These are phyloP conservation scores for Aureobasidium leucospermi DNA, from an alignment of 2,329 filamentous ascomycete species.

Conservation along the genomic window DNA sequence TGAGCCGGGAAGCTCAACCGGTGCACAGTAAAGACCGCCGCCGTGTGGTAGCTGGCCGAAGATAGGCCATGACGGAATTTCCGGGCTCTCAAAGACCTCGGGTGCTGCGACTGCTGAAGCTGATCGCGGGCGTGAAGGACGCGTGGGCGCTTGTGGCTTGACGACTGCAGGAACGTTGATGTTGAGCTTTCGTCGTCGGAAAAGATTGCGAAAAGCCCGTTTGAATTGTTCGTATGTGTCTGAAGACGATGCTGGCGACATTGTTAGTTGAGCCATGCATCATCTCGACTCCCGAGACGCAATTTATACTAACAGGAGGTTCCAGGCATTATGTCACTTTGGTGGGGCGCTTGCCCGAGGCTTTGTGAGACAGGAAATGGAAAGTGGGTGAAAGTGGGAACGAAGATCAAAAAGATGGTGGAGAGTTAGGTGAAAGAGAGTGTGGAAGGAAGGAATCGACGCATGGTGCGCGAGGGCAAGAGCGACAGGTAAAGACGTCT, in stretches of 20 bases:
- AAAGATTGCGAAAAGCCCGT: slow-evolving; percentile 23
- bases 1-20: slow-evolving; percentile 3
- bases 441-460: not conserved
- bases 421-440: not conserved
- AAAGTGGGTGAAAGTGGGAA: not conserved
- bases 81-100: slow-evolving; percentile 1
- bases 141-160: slow-evolving; percentile 10
- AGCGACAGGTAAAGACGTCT: slow-evolving; percentile 9
- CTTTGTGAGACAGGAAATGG: not conserved
- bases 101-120: slow-evolving; percentile 12
- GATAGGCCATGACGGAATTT: not conserved
- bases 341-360: slow-evolving; percentile 9
- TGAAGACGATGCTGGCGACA: slow-evolving; percentile 20
- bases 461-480: slow-evolving; percentile 3
- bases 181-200: slow-evolving; percentile 18
- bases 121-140: slow-evolving; percentile 4
- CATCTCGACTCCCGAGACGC: not conserved
- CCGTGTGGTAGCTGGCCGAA: not conserved
- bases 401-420: not conserved
- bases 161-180: slow-evolving; percentile 3
- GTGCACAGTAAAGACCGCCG: slow-evolving; percentile 3
- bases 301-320: slow-evolving; percentile 13
- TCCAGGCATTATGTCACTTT: slow-evolving; percentile 14
- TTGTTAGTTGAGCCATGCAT: not conserved
- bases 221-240: slow-evolving; percentile 22